phyloP scores from a whole-genome alignment of 495 filamentous ascomycete species.

The Aspergillus ellipticus region DNA sequence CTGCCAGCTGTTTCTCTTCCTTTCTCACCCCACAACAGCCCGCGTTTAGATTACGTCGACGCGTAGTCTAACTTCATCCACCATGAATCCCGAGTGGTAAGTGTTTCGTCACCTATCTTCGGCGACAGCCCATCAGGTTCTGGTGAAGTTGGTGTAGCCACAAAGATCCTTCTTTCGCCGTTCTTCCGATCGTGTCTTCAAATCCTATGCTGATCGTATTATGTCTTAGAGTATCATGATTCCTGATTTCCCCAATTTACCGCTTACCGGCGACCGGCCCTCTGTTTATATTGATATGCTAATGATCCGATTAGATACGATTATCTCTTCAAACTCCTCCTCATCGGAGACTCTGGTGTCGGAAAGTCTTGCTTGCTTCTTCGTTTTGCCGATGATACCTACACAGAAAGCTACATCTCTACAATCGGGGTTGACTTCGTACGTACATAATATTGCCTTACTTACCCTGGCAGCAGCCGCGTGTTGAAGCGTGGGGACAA shows the following conservation, averaged over 20 bases:
- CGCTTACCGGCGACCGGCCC: neutral
- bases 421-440: slow-evolving; percentile 99
- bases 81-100: slow-evolving; percentile 95
- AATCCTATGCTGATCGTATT: neutral
- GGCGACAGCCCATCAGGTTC: neutral
- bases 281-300: slow-evolving; percentile 17
- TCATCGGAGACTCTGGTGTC: slow-evolving; percentile 99
- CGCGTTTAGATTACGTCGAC: neutral
- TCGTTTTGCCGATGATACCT: slow-evolving; percentile 98
- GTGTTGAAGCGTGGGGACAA: neutral
- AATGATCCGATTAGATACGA: slow-evolving; percentile 75
- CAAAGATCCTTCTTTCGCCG: neutral
- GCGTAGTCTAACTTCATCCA: slow-evolving; percentile 28
- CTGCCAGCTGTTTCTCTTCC: neutral
- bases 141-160: slow-evolving; percentile 1
- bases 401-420: slow-evolving; percentile 99
- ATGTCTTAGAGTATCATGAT: neutral
- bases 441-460: slow-evolving; percentile 37
- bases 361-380: slow-evolving; percentile 98
- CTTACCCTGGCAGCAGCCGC: neutral
- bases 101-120: slow-evolving; percentile 35
- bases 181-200: neutral
- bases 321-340: slow-evolving; percentile 99
- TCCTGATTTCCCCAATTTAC: neutral
- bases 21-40: neutral